Base-by-base conservation (phyloP, 306 rosid species). In the Gastrolobium villosum region DNA sequence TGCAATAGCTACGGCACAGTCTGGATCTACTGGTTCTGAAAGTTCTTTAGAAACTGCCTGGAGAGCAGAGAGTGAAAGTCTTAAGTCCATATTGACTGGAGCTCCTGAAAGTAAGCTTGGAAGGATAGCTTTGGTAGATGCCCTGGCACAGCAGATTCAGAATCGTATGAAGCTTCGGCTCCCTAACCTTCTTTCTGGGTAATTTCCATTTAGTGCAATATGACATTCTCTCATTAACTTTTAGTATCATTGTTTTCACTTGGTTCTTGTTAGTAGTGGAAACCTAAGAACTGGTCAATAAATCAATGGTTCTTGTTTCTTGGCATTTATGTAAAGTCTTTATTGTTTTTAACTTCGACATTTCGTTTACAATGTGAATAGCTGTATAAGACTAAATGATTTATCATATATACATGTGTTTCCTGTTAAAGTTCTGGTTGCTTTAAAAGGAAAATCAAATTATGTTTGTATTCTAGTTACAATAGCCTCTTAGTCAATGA, bases 51-150 rank as follows among this genome's bases (percentile, higher is more conserved):
- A 95, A 90, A 95, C 96, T 79, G 99, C 99, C 6, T 95, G 99
- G 99, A 93, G 70, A 78, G 99, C 99, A 76, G 99, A 95, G 86
- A 95, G 85, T 78, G 99, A 95, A 85, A 95, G 97, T 85, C 93
- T 95, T 10, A 95, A 92, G 79, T 92, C 97, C 77, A 95, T 95
- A 81, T 70, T 95, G 77, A 80, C 93, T 34, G 99, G 99, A 81
- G 97, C 96, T 39, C 98, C 99, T 79, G 98, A 80, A 82, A 93
- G 86, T 84, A 95, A 95, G 87, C 94, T 95, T 41, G 99, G 99
- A 26, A 87, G 99, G 83, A 88, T 91, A 49, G 99, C 99, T 34
- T 90, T 95, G 81, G 97, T 95, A 76, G 97, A 93, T 79, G 90
- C 97, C 78, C 76, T 95, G 80, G 93, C 94, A 2, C 97, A 91